Evolutionary conservation across 495 filamentous ascomycete species (phyloP).

Genomic region (Cryomyces antarcticus): DNA sequence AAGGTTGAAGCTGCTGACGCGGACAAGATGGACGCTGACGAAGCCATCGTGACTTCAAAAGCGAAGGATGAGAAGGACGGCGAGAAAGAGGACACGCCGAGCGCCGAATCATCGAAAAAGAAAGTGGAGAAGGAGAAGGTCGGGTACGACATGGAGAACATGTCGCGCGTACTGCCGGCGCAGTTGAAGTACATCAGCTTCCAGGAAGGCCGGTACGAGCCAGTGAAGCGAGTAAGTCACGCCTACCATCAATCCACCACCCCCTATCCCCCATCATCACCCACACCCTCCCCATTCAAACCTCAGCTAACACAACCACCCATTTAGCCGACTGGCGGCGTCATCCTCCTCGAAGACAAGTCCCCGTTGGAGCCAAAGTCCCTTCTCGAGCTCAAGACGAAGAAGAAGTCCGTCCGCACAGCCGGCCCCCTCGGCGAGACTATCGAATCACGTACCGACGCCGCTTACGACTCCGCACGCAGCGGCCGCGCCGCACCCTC

Average conservation of each 20-base stretch:
- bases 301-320: slow-evolving; percentile 23
- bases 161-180: slow-evolving; percentile 80
- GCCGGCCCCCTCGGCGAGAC: slow-evolving; percentile 17
- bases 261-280: slow-evolving; percentile 1
- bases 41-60: slow-evolving; percentile 25
- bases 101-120: slow-evolving; percentile 41
- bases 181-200: slow-evolving; percentile 94
- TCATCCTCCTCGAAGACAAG: slow-evolving; percentile 76
- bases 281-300: neutral
- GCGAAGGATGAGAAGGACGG: slow-evolving; percentile 33
- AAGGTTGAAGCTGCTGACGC: slow-evolving; percentile 31
- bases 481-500: too few species aligned
- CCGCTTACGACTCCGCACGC: slow-evolving; percentile 11
- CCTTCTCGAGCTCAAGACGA: slow-evolving; percentile 69
- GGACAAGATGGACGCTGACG: slow-evolving; percentile 85
- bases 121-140: slow-evolving; percentile 91
- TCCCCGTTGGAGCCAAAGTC: slow-evolving; percentile 56
- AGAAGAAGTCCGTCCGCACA: slow-evolving; percentile 39
- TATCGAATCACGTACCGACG: slow-evolving; percentile 11
- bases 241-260: neutral
- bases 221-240: slow-evolving; percentile 71
- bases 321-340: slow-evolving; percentile 71
- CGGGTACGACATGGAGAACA: slow-evolving; percentile 88
- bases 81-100: slow-evolving; percentile 34
- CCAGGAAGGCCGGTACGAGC: slow-evolving; percentile 65